These are phyloP conservation scores for Aurifilum marmelostoma DNA, from an alignment of 2,329 filamentous ascomycete species.

Conservation along the genomic window DNA sequence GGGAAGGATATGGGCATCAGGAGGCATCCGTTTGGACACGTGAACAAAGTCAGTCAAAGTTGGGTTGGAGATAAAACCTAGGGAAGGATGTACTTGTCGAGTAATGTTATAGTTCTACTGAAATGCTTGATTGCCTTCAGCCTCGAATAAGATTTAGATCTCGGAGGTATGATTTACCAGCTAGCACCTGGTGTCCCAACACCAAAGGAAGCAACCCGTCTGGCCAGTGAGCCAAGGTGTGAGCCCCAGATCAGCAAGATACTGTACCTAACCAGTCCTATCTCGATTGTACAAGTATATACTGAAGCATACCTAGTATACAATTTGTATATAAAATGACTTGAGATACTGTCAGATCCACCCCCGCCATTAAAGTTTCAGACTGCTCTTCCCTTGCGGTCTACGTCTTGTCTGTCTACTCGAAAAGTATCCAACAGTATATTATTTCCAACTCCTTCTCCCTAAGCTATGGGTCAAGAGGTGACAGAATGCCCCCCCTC, in stretches of 20 bases:
- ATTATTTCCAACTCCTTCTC: neutral
- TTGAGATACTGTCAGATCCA: neutral
- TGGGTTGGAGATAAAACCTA: no score
- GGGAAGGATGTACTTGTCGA: no score
- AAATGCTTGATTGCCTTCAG: no score
- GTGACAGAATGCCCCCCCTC: neutral
- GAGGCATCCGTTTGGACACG: neutral
- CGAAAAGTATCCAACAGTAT: neutral
- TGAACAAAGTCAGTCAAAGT: no score
- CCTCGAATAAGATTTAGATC: no score
- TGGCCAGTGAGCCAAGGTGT: no score
- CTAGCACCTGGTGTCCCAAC: no score
- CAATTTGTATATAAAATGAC: neutral
- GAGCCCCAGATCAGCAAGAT: neutral
- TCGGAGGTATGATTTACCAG: no score
- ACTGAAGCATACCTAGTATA: no score
- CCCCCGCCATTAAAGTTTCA: neutral
- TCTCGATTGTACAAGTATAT: neutral
- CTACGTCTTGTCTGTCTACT: neutral
- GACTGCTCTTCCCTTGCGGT: neutral
- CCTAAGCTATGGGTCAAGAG: neutral
- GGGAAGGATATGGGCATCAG: neutral
- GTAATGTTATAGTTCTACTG: no score
- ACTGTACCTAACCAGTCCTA: neutral
- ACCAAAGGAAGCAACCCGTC: no score